Evolutionary conservation across 306 rosid genomes (phyloP).

Genomic region (Prunus davidiana): DNA sequence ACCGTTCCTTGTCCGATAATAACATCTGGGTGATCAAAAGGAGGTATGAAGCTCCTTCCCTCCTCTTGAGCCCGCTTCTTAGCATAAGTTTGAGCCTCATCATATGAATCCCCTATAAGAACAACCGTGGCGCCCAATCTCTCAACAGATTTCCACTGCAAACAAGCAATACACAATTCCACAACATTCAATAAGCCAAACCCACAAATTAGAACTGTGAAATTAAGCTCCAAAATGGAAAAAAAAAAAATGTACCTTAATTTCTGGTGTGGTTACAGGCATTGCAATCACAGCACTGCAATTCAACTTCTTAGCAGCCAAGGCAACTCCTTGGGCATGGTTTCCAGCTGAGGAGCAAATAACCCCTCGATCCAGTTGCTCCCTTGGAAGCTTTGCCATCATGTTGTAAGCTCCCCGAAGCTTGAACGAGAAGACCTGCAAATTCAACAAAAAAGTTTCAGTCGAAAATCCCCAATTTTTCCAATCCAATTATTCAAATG

Average conservation of each 20-base stretch:
- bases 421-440: slow-evolving; percentile 90
- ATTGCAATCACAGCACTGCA: slow-evolving; percentile 82
- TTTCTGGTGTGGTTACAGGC: slow-evolving; percentile 91
- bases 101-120: slow-evolving; percentile 86
- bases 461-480: not conserved
- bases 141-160: slow-evolving; percentile 87
- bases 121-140: slow-evolving; percentile 81
- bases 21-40: slow-evolving; percentile 96
- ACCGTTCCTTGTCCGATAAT: slow-evolving; percentile 92
- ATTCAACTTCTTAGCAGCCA: slow-evolving; percentile 70
- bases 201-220: not conserved
- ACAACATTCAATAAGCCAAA: not conserved
- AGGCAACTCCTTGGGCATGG: slow-evolving; percentile 98
- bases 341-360: slow-evolving; percentile 98
- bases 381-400: slow-evolving; percentile 82
- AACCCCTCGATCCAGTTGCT: slow-evolving; percentile 73
- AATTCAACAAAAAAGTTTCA: not conserved
- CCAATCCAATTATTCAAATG: not conserved
- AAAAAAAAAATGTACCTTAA: slow-evolving; percentile 51
- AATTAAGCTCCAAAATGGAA: not conserved
- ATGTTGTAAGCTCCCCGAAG: slow-evolving; percentile 95
- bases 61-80: slow-evolving; percentile 68
- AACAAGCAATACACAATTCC: slow-evolving; percentile 4
- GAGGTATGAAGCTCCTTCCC: slow-evolving; percentile 72
- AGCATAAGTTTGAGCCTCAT: slow-evolving; percentile 92